Percentiles rank a stretch among this genome's conserved stretches.
Evolutionary conservation across 2,329 filamentous ascomycete species (phyloP).

Genomic region (Monosporascus sp.): DNA sequence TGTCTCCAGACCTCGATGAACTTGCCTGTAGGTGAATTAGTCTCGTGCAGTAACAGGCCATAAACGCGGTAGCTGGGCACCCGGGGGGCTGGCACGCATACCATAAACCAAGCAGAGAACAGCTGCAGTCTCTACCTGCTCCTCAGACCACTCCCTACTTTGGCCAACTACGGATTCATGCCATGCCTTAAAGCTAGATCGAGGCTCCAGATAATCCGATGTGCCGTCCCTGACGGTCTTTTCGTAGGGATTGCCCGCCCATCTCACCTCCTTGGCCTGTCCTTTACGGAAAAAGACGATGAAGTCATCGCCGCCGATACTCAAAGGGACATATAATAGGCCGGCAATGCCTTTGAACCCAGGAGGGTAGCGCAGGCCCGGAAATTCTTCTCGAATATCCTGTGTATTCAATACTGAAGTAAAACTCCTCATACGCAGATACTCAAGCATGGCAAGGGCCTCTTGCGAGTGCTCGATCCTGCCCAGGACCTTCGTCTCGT

Average conservation of each 20-base stretch:
- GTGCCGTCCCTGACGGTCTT: slow-evolving; percentile 70
- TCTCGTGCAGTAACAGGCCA: background rate
- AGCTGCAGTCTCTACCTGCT: slow-evolving; percentile 83
- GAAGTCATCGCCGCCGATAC: slow-evolving; percentile 70
- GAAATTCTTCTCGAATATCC: slow-evolving; percentile 71
- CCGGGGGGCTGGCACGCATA: slow-evolving; percentile 29
- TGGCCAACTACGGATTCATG: slow-evolving; percentile 75
- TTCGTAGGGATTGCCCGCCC: slow-evolving; percentile 83
- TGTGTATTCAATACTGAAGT: slow-evolving; percentile 73
- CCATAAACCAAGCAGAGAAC: slow-evolving; percentile 85
- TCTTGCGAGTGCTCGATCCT: slow-evolving; percentile 72
- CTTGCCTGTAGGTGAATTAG: slow-evolving; percentile 35
- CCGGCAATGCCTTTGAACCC: slow-evolving; percentile 76
- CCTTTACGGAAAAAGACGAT: slow-evolving; percentile 86
- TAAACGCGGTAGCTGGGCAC: background rate
- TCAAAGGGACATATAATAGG: slow-evolving; percentile 75
- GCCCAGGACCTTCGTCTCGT: slow-evolving; percentile 85
- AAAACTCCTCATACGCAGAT: slow-evolving; percentile 69
- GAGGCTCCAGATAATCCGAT: slow-evolving; percentile 67
- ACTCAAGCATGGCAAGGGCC: slow-evolving; percentile 77
- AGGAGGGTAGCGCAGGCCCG: slow-evolving; percentile 71
- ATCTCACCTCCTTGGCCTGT: slow-evolving; percentile 71
- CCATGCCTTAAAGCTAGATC: slow-evolving; percentile 76
- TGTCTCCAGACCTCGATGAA: slow-evolving; percentile 94
- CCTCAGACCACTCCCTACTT: slow-evolving; percentile 82